Base-by-base conservation (phyloP, 2,329 filamentous ascomycete species). In the Cyphellophora attinorum region DNA sequence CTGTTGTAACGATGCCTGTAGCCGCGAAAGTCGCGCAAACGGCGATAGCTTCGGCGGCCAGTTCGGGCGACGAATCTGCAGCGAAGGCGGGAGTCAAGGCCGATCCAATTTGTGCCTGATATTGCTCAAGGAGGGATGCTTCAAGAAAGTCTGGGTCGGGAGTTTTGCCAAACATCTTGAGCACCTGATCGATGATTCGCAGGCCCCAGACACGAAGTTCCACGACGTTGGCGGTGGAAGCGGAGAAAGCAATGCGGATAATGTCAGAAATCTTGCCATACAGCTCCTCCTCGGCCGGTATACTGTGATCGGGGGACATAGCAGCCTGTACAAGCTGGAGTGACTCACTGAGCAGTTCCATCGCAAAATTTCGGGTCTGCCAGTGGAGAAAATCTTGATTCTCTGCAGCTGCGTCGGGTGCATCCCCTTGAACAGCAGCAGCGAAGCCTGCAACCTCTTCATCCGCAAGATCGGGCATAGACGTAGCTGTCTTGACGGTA, bases 1-100 rank as follows among this genome's bases (percentile, higher is more conserved):
- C 78, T 57, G 96, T 91, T 1, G 86, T 95, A 6, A 98, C 91
- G 36, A 98, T 96, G 11, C 91, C 91, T 0, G 89, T 95, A 0
- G 89, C 83, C 51, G 98, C 93, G 59, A 98, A 98, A 2, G 84
- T 86, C n/a, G 89, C 91, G 52, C 91, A 98, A 5, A 98, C 91
- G 51, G 93, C 93, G 44, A 98, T 85, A 11, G 93, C 91, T 54
- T 95, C 89, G 0, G 91, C 88, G 5, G 91, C 93, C 11, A 98
- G 68, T 57, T 98, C 91, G 1, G 93, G 88, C 1, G 89, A 95
- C 0, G 91, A 98, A 57, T 98, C 91, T 3, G 80, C 81, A 1
- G 91, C 88, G 60, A 98, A 98, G 0, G 91, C 93, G 3, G 91
- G 91, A 0, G 93, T 98, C 41, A 98, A 68, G 1, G 91, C 91